Evolutionary conservation across 441 rosid genomes (phyloP).

Genomic region (Erodium texanum): DNA sequence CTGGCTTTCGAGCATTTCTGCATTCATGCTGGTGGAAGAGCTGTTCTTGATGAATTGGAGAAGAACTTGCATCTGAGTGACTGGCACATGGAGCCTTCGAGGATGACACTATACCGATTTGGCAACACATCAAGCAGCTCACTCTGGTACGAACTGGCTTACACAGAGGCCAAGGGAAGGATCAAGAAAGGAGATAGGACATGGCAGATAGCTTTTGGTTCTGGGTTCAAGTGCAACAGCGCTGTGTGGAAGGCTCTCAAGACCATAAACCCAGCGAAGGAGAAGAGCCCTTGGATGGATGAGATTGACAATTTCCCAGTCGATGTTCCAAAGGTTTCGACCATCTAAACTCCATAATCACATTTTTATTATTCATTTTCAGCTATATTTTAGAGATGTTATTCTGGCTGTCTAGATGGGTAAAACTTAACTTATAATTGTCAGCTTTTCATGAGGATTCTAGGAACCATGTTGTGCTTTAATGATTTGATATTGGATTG

Average conservation of each 20-base stretch:
- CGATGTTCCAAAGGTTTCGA: neutral
- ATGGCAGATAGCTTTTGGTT: conserved; percentile 25
- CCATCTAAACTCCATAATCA: neutral
- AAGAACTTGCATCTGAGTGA: conserved; percentile 24
- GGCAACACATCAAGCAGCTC: conserved; percentile 27
- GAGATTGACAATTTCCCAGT: conserved; percentile 21
- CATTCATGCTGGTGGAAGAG: conserved; percentile 23
- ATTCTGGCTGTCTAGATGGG: neutral
- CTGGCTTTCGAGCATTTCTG: conserved; percentile 27
- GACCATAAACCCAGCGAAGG: conserved; percentile 21
- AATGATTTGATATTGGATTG: neutral
- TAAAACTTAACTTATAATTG: neutral
- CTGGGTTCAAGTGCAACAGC: conserved; percentile 28
- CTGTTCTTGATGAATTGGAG: conserved; percentile 24
- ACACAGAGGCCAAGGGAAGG: conserved; percentile 22
- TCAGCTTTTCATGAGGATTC: neutral
- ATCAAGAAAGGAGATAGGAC: conserved; percentile 22
- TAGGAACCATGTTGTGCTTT: neutral
- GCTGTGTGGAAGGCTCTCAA: conserved; percentile 23
- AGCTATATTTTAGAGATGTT: neutral
- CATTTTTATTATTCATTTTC: neutral
- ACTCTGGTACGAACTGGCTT: conserved; percentile 26
- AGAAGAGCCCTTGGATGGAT: conserved; percentile 23
- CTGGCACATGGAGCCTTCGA: conserved; percentile 26
- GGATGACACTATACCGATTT: conserved; percentile 23